Base-by-base conservation (phyloP, 1,284 basidiomycete genomes). In the Phellopilus nigrolimitatus region DNA sequence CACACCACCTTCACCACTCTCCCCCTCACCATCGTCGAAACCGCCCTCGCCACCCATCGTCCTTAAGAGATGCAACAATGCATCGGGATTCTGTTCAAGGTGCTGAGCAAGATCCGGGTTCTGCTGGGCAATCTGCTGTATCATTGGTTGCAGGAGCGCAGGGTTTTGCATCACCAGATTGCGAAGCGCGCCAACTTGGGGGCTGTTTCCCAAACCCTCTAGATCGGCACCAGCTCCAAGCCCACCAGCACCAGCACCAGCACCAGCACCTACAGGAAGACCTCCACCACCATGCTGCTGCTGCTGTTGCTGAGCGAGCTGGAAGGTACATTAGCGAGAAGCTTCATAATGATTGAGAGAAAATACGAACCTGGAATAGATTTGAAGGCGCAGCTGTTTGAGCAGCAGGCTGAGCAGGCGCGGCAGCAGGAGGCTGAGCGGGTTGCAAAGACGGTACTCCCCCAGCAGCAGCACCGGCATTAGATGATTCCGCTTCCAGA, bases 81-180 rank as follows among this genome's bases (percentile, higher is more conserved):
- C 70, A 57, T 88, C 78, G 1, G 92, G 92, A 63, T 94, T 80
- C 47, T 76, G 66, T 10, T 76, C 76, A 40, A 95, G 68, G 48
- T 71, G 46, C 61, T 86, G 79, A 0, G 82, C 88, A 24, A 97
- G 70, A 15, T 72, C 73, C 1, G 94, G 94, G 67, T 95, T 91
- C 45, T 72, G 68, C 10, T 68, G 64, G 0, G 82, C 84, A 44
- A 97, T 76, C 65, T 94, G 89, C 65, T 97, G 91, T 33, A 97
- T 73, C 43, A 95, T 60, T 0, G 84, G 80, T 64, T 93, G 92
- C 36, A 91, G 67, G 48, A 89, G 61, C 3, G 71, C 80, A 0
- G 94, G 94, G 65, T 97, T 93, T 59, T 85, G 73, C 49, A 71
- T 68, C 46, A 93, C 78, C 54, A 88, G 67, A 56, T 88, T 71